Conservation (phyloP, 257 asterid genomes). For the Galeopsis tetrahit region DNA sequence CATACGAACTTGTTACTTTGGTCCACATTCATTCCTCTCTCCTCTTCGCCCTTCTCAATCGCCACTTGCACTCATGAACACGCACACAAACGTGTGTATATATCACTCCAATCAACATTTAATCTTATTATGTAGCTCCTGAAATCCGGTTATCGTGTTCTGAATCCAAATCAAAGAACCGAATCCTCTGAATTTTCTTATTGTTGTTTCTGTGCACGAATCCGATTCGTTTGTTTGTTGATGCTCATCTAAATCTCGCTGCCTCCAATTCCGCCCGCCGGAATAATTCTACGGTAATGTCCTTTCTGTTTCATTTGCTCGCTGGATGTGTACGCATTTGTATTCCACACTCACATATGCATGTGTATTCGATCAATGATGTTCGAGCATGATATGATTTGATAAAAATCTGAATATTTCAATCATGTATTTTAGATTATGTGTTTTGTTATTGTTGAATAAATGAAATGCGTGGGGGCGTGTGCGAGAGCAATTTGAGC, state of each 20-base stretch:
- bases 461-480: background rate
- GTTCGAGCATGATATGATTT: conserved; percentile 20
- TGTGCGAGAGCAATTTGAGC: conserved; percentile 19
- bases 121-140: conserved; percentile 10
- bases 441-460: background rate
- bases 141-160: conserved; percentile 1
- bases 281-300: conserved; percentile 30
- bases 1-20: too few relatives aligned
- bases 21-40: too few relatives aligned
- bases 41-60: background rate
- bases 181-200: conserved; percentile 8
- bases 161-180: conserved; percentile 36
- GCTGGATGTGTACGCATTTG: conserved; percentile 9
- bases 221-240: conserved; percentile 37
- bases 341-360: background rate
- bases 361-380: conserved; percentile 25
- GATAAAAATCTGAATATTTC: background rate
- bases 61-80: conserved; percentile 13
- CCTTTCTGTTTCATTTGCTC: conserved; percentile 1
- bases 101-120: background rate
- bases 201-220: background rate
- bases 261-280: conserved; percentile 26
- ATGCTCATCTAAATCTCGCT: conserved; percentile 39
- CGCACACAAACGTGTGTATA: background rate
- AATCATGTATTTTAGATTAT: background rate